Percentiles rank a stretch among this genome's conserved stretches.
Evolutionary conservation across 257 asterid species (phyloP).

Genomic region (Ballota nigra): DNA sequence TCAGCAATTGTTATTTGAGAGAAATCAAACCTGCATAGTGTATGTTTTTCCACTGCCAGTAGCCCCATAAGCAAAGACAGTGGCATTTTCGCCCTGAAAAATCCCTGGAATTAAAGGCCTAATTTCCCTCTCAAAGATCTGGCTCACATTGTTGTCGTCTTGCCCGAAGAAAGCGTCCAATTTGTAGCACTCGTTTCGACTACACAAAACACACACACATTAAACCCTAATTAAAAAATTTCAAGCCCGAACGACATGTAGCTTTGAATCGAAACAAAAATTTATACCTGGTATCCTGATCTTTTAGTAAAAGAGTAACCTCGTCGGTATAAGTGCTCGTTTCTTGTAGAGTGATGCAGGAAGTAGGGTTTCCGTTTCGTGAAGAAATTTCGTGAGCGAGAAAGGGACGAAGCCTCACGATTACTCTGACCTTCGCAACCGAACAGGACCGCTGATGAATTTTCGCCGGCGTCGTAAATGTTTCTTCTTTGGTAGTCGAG

Average conservation of each 20-base stretch:
- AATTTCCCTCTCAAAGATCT: conserved; percentile 71
- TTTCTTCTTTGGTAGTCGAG: conserved; percentile 25
- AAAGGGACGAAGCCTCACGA: conserved; percentile 76
- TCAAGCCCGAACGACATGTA: not conserved
- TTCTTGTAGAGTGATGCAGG: conserved; percentile 55
- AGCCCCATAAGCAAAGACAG: conserved; percentile 93
- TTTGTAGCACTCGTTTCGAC: conserved; percentile 83
- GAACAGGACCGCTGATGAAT: conserved; percentile 28
- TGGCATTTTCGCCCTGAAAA: conserved; percentile 69
- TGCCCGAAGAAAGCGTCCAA: conserved; percentile 69
- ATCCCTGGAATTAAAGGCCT: conserved; percentile 72
- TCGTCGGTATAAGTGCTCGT: conserved; percentile 37
- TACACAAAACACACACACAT: conserved; percentile 20
- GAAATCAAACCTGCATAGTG: conserved; percentile 79
- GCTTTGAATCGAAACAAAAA: not conserved
- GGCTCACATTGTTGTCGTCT: conserved; percentile 54
- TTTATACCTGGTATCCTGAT: conserved; percentile 63
- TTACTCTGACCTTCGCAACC: conserved; percentile 63
- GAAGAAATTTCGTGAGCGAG: conserved; percentile 52
- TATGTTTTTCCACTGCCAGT: conserved; percentile 96
- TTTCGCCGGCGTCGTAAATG: conserved; percentile 40
- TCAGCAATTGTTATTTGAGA: not conserved
- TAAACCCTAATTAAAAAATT: not conserved
- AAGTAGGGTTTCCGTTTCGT: conserved; percentile 34
- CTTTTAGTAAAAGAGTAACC: conserved; percentile 68